Percentiles rank a stretch among this genome's conserved stretches.
These are phyloP conservation scores for Tetracentron sinense DNA, from an alignment of 164 flowering plant species.

Conservation along the genomic window DNA sequence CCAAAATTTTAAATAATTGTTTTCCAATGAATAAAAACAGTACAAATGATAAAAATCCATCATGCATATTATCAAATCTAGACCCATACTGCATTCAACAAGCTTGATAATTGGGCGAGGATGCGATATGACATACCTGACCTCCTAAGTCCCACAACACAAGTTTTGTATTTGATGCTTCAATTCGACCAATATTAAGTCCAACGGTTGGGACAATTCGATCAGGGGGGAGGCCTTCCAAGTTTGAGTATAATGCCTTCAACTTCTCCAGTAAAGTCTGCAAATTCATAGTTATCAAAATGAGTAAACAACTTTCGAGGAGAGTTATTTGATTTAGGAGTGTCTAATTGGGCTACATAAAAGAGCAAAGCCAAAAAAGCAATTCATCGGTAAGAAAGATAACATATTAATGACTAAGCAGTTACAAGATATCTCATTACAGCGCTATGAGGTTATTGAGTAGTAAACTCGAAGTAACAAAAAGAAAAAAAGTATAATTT, in stretches of 20 bases:
- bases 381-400: not conserved
- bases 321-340: not conserved
- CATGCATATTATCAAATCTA: not conserved
- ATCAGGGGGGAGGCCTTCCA: slow-evolving; percentile 94
- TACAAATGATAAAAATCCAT: too few relatives aligned
- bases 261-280: slow-evolving; percentile 91
- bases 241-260: slow-evolving; percentile 73
- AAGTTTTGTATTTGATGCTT: slow-evolving; percentile 76
- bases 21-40: too few relatives aligned
- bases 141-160: slow-evolving; percentile 99
- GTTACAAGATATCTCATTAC: too few relatives aligned
- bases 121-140: slow-evolving; percentile 55
- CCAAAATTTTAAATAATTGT: too few relatives aligned
- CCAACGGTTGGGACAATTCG: slow-evolving; percentile 98
- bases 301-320: slow-evolving; percentile 1
- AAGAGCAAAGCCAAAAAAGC: not conserved
- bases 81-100: not conserved
- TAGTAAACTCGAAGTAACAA: too few relatives aligned
- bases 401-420: not conserved
- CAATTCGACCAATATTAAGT: slow-evolving; percentile 89
- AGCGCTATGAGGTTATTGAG: too few relatives aligned
- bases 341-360: not conserved
- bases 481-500: too few relatives aligned
- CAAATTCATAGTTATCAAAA: slow-evolving; percentile 11
- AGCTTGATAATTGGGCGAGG: not conserved